phyloP scores from a whole-genome alignment of 2,329 filamentous ascomycete genomes.

The Colletotrichum shisoi region DNA sequence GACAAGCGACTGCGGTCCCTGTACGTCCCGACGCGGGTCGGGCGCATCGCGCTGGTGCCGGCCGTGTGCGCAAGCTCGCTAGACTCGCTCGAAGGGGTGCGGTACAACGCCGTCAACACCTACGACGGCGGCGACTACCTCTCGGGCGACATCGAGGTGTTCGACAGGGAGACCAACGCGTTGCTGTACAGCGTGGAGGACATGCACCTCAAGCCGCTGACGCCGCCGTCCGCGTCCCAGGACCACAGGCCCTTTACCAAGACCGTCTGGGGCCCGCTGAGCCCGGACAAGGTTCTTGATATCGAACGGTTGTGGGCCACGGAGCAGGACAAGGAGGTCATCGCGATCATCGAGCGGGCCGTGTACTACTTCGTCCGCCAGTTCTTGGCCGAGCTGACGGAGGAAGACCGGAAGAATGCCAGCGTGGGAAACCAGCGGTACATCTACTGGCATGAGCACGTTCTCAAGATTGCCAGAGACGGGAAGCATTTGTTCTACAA shows the following conservation, averaged over 20 bases:
- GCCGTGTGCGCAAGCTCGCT: conserved; percentile 14
- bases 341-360: conserved; percentile 17
- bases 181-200: conserved; percentile 12
- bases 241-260: conserved; percentile 21
- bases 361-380: conserved; percentile 6
- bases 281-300: conserved; percentile 3
- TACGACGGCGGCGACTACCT: conserved; percentile 4
- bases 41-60: conserved; percentile 21
- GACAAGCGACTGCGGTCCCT: conserved; percentile 46
- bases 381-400: background rate
- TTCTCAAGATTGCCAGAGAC: background rate
- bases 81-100: too few relatives aligned
- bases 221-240: background rate
- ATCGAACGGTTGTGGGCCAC: conserved; percentile 13
- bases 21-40: conserved; percentile 45
- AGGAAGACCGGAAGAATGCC: conserved; percentile 1
- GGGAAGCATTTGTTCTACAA: background rate
- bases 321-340: conserved; percentile 21
- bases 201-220: conserved; percentile 11
- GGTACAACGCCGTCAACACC: conserved; percentile 3
- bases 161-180: background rate
- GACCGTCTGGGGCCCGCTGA: conserved; percentile 12
- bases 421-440: background rate
- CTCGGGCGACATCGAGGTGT: conserved; percentile 4
- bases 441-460: conserved; percentile 22